Evolutionary conservation across 2,329 filamentous ascomycete genomes (phyloP), one percentile per base, ranked within the genome.

Genomic region (Colletotrichum eremochloae): DNA sequence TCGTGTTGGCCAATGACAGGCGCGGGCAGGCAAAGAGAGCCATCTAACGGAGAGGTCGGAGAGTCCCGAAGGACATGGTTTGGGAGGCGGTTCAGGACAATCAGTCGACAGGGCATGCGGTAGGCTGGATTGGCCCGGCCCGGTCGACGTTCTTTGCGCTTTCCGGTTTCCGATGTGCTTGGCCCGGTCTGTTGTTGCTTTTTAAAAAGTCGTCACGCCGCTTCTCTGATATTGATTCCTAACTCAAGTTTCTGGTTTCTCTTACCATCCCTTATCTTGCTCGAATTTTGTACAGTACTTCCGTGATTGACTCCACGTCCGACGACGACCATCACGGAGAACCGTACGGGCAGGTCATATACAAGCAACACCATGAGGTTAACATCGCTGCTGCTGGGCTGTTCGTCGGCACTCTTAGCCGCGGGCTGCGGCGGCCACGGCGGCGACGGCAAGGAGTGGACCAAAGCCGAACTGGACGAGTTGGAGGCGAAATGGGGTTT

Each of bases 401-500:
- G 55, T 55, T 72, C 70, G 40, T 69, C 70, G 33, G 74, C 78
- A 53, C 75, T 76, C 12, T 74, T 81, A 53, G 75, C 78, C 29
- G 71, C 74, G 50, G 81, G 80, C 24, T 78, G 80, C 73, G 76
- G 79, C 50, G 77, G 78, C 57, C 75, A 81, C 76, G 75, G 76
- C 66, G 75, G 83, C 73, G 79, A 82, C 71, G 80, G 81, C 69
- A 82, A 82, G 74, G 81, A 84, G 63, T 89, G 85, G 82, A 83
- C 82, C 29, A 82, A 84, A 72, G 86, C 88, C 74, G 83, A 87
- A 71, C 78, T 87, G 33, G 84, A 84, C 20, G 87, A 88, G 76
- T 80, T 90, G 55, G 84, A 90, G 77, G 80, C 80, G 61, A 89
- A 89, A 84, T 90, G 88, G 88, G 87, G 87, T 2, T 82, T 82